phyloP scores from a whole-genome alignment of 2,329 filamentous ascomycete genomes.

The Corynespora cassiicola region DNA sequence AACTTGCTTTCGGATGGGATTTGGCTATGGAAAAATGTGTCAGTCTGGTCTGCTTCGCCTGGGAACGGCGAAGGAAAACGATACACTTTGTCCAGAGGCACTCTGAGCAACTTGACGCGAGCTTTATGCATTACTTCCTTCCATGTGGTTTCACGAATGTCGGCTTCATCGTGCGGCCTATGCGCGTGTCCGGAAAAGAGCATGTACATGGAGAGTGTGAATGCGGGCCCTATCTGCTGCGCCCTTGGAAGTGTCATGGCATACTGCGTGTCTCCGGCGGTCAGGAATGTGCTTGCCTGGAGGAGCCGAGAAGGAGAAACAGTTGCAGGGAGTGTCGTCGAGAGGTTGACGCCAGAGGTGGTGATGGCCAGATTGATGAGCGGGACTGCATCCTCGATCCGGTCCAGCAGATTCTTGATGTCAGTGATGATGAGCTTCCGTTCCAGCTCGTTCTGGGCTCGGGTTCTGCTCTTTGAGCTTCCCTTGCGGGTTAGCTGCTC shows the following conservation, averaged over 20 bases:
- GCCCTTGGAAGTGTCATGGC: constrained; percentile 66
- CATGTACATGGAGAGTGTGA: constrained; percentile 92
- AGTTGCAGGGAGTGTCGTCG: constrained; percentile 76
- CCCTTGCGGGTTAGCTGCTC: constrained; percentile 61
- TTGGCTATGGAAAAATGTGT: constrained; percentile 29
- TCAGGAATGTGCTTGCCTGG: constrained; percentile 91
- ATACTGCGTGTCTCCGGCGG: constrained; percentile 85
- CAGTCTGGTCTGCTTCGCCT: constrained; percentile 17
- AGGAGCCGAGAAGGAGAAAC: constrained; percentile 90
- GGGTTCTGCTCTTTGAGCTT: constrained; percentile 55
- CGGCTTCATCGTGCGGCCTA: constrained; percentile 61
- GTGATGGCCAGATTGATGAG: constrained; percentile 93
- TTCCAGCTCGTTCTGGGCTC: constrained; percentile 66
- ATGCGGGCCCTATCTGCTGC: constrained; percentile 86
- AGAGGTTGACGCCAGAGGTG: constrained; percentile 87
- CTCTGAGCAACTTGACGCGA: constrained; percentile 77
- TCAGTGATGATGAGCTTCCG: constrained; percentile 74
- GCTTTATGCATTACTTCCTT: constrained; percentile 97
- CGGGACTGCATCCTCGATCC: constrained; percentile 90
- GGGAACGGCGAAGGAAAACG: constrained; percentile 44
- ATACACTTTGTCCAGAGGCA: constrained; percentile 65
- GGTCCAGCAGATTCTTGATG: constrained; percentile 74
- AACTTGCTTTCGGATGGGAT: constrained; percentile 53
- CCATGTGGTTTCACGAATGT: constrained; percentile 77
- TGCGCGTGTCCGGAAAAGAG: constrained; percentile 81